Evolutionary conservation across 2,329 filamentous ascomycete species (phyloP).

Genomic region (Nemania sp.): DNA sequence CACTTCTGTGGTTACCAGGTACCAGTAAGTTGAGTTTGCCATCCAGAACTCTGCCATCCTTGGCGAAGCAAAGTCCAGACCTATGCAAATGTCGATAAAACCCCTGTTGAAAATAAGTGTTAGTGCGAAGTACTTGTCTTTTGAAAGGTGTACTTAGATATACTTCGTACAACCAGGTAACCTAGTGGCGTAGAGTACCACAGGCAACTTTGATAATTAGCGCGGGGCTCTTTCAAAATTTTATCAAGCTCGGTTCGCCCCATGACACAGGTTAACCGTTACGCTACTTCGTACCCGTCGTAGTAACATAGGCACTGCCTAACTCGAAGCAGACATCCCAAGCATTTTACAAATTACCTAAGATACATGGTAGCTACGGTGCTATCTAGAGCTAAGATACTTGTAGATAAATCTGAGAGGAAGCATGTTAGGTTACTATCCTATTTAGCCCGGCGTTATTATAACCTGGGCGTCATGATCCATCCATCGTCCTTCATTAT

Average conservation of each 20-base stretch:
- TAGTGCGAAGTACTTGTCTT: too few species aligned
- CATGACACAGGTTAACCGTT: not conserved
- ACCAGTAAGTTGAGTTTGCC: too few species aligned
- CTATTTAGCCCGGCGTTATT: not conserved
- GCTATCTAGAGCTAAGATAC: too few species aligned
- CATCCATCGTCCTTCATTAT: not conserved
- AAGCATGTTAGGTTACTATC: not conserved
- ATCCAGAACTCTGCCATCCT: not conserved
- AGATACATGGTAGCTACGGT: too few species aligned
- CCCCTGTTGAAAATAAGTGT: too few species aligned
- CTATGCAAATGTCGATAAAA: too few species aligned
- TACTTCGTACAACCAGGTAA: not conserved
- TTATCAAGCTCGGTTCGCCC: conserved; percentile 17
- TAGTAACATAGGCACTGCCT: not conserved
- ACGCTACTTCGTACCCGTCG: not conserved
- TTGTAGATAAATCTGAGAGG: not conserved
- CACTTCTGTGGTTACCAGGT: too few species aligned
- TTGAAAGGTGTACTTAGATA: too few species aligned
- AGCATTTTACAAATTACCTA: too few species aligned
- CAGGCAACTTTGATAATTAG: conserved; percentile 13
- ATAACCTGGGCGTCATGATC: too few species aligned
- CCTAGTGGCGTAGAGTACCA: not conserved
- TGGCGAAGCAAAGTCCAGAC: conserved; percentile 1
- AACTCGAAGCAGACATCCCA: too few species aligned
- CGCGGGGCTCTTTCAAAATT: conserved; percentile 21